phyloP scores from a whole-genome alignment of 1,139 yeast species.

The Debaryomyces subglobosus region DNA sequence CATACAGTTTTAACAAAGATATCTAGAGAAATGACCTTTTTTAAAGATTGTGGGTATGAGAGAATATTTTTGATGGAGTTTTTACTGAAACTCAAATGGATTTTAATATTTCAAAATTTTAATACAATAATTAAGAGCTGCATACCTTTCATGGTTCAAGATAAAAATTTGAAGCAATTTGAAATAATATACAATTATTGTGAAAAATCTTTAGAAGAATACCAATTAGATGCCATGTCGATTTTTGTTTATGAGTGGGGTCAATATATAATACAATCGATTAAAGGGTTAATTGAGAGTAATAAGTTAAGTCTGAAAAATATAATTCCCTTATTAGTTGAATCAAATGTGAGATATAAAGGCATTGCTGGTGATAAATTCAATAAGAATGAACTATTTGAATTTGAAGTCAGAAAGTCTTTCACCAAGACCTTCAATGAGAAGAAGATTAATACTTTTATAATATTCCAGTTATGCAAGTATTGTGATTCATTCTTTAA shows the following conservation, averaged over 20 bases:
- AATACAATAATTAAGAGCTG: slow-evolving; percentile 20
- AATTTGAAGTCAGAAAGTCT: slow-evolving; percentile 33
- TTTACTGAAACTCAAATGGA: slow-evolving; percentile 32
- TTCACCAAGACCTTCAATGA: slow-evolving; percentile 28
- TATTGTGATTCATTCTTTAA: slow-evolving; percentile 39
- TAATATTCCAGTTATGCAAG: slow-evolving; percentile 34
- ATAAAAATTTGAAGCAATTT: slow-evolving; percentile 20
- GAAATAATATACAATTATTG: slow-evolving; percentile 23
- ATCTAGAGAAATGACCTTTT: slow-evolving; percentile 23
- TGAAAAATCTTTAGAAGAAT: slow-evolving; percentile 19
- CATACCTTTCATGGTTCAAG: slow-evolving; percentile 23
- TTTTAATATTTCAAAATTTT: slow-evolving; percentile 32
- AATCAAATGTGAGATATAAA: slow-evolving; percentile 16
- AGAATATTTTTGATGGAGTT: slow-evolving; percentile 24
- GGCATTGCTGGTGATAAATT: slow-evolving; percentile 16
- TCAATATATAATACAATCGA: slow-evolving; percentile 13
- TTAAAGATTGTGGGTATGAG: slow-evolving; percentile 28
- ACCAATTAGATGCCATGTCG: slow-evolving; percentile 21
- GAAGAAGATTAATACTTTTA: slow-evolving; percentile 20
- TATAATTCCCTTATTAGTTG: slow-evolving; percentile 13
- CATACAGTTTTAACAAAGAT: slow-evolving; percentile 18
- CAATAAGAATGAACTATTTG: slow-evolving; percentile 24
- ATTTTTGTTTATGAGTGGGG: slow-evolving; percentile 29
- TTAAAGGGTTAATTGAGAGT: slow-evolving; percentile 11
- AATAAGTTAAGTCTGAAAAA: slow-evolving; percentile 8